Percentiles rank a stretch among this genome's conserved stretches.
phyloP scores from a whole-genome alignment of 768 basidiomycete genomes.

The Ephemerocybe angulata region DNA sequence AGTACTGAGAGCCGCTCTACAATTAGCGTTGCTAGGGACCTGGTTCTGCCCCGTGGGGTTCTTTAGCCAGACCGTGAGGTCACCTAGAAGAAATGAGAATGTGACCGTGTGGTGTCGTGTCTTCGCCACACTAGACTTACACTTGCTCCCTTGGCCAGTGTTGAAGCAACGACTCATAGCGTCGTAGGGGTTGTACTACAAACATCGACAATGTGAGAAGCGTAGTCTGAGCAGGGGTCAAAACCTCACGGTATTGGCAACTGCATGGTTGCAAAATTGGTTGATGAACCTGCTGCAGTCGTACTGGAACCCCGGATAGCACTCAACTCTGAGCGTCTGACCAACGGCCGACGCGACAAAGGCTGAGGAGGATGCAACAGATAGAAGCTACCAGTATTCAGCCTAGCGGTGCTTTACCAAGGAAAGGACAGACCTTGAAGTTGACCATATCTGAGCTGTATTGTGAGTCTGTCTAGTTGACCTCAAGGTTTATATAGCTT shows the following conservation, averaged over 20 bases:
- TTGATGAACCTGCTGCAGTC: constrained; percentile 3
- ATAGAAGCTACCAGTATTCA: not conserved
- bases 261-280: not conserved
- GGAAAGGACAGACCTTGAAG: not conserved
- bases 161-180: constrained; percentile 1
- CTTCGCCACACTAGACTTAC: not conserved
- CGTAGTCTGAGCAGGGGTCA: not conserved
- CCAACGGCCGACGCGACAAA: not conserved
- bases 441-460: not conserved
- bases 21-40: not conserved
- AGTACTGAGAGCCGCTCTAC: not conserved
- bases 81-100: not conserved
- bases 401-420: not conserved
- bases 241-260: not conserved
- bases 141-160: not conserved
- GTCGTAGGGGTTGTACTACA: not conserved
- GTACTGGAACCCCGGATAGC: not conserved
- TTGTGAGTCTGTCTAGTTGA: too few relatives aligned
- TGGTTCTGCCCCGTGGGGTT: not conserved
- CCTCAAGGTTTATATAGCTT: too few relatives aligned
- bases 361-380: not conserved
- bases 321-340: not conserved
- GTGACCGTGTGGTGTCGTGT: too few relatives aligned
- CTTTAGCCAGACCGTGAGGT: not conserved
- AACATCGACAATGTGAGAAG: not conserved